Conservation (phyloP, 2,329 filamentous ascomycete genomes). For the Fusarium caatingaense region DNA sequence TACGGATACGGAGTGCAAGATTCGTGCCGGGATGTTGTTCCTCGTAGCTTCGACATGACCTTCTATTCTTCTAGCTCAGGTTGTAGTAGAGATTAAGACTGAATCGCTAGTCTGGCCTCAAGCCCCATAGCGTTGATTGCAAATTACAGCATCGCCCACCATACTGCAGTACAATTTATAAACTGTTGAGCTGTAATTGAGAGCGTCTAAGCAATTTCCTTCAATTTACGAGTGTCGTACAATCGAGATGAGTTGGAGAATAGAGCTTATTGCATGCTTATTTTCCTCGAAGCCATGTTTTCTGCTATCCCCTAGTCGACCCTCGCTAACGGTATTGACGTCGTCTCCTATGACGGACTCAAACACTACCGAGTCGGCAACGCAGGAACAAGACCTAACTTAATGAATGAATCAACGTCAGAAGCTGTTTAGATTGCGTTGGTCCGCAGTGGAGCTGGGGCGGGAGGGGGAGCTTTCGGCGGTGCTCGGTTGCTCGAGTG, state of each 20-base stretch:
- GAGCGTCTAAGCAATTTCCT: slow-evolving; percentile 21
- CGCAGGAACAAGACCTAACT: neutral
- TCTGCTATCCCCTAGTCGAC: neutral
- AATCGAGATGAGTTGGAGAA: neutral
- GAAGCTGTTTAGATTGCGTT: slow-evolving; percentile 13
- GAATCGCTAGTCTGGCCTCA: slow-evolving; percentile 16
- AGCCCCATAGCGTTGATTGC: slow-evolving; percentile 26
- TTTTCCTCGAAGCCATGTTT: neutral
- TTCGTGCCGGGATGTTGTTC: slow-evolving; percentile 12
- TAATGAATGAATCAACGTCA: slow-evolving; percentile 1
- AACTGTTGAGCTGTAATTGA: slow-evolving; percentile 16
- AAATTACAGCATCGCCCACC: slow-evolving; percentile 26
- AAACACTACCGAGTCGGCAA: slow-evolving; percentile 3
- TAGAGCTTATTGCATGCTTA: neutral
- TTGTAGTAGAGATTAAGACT: slow-evolving; percentile 1
- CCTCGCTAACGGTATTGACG: neutral
- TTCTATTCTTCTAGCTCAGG: slow-evolving; percentile 17
- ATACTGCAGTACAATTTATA: neutral
- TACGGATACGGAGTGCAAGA: neutral
- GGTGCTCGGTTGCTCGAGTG: slow-evolving; percentile 13
- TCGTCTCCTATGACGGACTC: neutral
- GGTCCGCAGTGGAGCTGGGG: slow-evolving; percentile 2
- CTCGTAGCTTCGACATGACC: slow-evolving; percentile 24
- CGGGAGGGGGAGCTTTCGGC: slow-evolving; percentile 1
- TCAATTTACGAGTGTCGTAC: slow-evolving; percentile 1